phyloP scores from a whole-genome alignment of 768 basidiomycete species.

The Macrolepiota dolichaula region DNA sequence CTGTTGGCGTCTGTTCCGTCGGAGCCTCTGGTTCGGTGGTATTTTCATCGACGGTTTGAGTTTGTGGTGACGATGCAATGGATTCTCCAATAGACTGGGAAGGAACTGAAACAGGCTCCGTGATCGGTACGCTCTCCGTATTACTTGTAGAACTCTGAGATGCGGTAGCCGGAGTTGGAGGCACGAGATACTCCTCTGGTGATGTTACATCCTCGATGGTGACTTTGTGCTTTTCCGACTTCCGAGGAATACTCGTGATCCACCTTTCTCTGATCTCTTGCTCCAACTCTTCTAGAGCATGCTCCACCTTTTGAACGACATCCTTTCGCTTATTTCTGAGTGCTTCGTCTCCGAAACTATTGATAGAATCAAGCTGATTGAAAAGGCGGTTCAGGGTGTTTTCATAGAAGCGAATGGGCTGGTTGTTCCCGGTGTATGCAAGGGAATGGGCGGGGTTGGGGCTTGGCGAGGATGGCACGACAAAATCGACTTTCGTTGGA shows the following conservation, averaged over 20 bases:
- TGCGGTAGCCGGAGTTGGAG: not conserved
- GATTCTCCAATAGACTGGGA: not conserved
- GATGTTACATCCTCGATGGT: conserved; percentile 6
- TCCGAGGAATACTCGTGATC: conserved; percentile 25
- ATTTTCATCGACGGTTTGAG: not conserved
- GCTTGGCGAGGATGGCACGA: conserved; percentile 25
- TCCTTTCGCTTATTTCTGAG: conserved; percentile 51
- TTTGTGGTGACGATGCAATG: not conserved
- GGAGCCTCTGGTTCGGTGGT: not conserved
- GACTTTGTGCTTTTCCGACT: conserved; percentile 14
- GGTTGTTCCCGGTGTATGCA: conserved; percentile 55
- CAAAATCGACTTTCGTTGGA: conserved; percentile 39
- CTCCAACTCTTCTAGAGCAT: conserved; percentile 52
- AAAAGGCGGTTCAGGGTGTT: conserved; percentile 57
- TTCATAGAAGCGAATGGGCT: conserved; percentile 59
- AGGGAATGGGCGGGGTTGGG: conserved; percentile 28
- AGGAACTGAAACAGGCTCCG: not conserved
- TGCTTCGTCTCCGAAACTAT: conserved; percentile 54
- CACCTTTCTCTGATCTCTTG: conserved; percentile 41
- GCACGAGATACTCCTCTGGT: not conserved
- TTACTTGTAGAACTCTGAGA: not conserved
- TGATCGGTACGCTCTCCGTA: not conserved
- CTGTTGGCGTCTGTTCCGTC: not conserved
- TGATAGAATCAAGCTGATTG: conserved; percentile 53
- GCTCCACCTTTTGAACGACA: conserved; percentile 53